Percentiles rank a stretch among this genome's conserved stretches.
phyloP scores from a whole-genome alignment of 768 basidiomycete species.

The Cystobasidium ongulense region DNA sequence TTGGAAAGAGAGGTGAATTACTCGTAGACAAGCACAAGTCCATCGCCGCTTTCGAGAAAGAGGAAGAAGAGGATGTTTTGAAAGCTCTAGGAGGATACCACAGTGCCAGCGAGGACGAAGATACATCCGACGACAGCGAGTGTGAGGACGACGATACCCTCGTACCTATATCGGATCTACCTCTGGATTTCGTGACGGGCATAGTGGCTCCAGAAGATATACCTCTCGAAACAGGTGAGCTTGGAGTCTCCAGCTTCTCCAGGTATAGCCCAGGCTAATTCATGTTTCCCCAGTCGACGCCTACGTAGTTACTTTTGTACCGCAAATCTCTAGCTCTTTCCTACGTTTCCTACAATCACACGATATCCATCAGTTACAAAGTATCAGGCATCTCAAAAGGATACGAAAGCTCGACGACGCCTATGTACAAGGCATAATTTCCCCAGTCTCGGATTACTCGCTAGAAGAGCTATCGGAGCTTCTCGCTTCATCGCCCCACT shows the following conservation, averaged over 20 bases:
- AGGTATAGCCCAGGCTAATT: background rate
- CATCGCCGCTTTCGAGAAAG: background rate
- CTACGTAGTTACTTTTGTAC: background rate
- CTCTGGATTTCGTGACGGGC: slow-evolving; percentile 58
- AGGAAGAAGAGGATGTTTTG: slow-evolving; percentile 10
- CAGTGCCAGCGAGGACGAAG: background rate
- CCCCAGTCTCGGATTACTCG: background rate
- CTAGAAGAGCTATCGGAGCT: background rate
- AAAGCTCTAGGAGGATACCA: slow-evolving; percentile 33
- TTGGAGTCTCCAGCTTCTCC: background rate
- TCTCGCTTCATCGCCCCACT: background rate
- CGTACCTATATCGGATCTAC: slow-evolving; percentile 56
- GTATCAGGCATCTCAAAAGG: background rate
- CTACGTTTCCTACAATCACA: background rate
- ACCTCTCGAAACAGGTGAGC: slow-evolving; percentile 22
- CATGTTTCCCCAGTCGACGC: background rate
- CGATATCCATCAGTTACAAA: background rate
- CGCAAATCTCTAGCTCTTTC: background rate
- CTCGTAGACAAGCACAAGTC: slow-evolving; percentile 24
- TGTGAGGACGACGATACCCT: slow-evolving; percentile 50
- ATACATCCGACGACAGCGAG: background rate
- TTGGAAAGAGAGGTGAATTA: slow-evolving; percentile 28
- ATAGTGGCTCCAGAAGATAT: slow-evolving; percentile 20
- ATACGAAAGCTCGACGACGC: background rate
- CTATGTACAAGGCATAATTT: background rate